Conservation (phyloP, 352 stramenopile genomes). For the Plasmopara viticola region DNA sequence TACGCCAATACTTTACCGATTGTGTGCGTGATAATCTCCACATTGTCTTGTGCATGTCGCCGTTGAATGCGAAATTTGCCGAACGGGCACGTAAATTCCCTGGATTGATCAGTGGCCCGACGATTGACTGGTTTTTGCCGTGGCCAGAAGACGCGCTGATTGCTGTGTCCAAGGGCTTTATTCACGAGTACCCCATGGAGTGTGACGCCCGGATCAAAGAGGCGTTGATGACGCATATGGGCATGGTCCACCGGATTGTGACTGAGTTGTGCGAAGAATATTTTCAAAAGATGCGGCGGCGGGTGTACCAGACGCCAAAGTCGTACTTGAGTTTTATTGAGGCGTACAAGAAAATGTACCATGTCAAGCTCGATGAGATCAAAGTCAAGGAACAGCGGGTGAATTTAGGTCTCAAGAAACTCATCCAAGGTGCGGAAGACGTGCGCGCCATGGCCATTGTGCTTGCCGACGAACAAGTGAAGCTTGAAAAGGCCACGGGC, state of each 20-base stretch:
- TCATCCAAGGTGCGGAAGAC: conserved; percentile 96
- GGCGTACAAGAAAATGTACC: conserved; percentile 97
- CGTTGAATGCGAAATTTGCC: conserved; percentile 97
- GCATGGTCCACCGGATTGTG: conserved; percentile 96
- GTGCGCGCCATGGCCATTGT: conserved; percentile 97
- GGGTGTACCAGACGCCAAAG: conserved; percentile 98
- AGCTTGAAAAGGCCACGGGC: conserved; percentile 94
- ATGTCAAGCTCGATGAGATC: conserved; percentile 89
- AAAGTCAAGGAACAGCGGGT: conserved; percentile 96
- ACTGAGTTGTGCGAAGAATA: conserved; percentile 97
- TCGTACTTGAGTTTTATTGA: conserved; percentile 98
- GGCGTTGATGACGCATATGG: conserved; percentile 96
- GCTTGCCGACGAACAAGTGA: conserved; percentile 94
- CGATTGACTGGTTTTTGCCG: conserved; percentile 99
- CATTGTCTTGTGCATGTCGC: conserved; percentile 98
- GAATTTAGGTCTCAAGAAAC: conserved; percentile 95
- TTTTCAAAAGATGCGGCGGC: conserved; percentile 95
- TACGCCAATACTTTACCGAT: conserved; percentile 98
- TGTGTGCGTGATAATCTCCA: conserved; percentile 97
- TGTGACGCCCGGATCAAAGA: conserved; percentile 82
- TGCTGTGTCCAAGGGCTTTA: conserved; percentile 94
- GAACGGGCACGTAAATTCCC: conserved; percentile 96
- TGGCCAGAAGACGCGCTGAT: conserved; percentile 98
- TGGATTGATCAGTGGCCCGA: conserved; percentile 94
- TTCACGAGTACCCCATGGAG: conserved; percentile 95